Evolutionary conservation across 148 eudicot genomes (phyloP), one percentile per base, ranked within the genome.

Genomic region (Camellia granthamiana): DNA sequence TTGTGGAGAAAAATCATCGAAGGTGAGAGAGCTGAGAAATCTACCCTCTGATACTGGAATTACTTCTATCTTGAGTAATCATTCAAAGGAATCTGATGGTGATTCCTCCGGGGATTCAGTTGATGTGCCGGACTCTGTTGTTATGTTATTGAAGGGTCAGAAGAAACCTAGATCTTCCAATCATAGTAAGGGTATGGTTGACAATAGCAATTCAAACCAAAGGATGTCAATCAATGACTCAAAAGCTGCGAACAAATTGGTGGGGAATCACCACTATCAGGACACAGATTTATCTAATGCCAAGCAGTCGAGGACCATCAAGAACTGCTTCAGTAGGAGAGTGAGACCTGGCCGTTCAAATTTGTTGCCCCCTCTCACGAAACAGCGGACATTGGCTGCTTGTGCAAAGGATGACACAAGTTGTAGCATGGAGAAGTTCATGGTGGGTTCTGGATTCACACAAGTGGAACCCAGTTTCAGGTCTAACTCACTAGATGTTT

Each of bases 31-130:
- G 74, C 62, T 88, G 61, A 87, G 79, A 79, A 83, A 72, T 77
- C 81, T 88, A 67, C 91, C 93, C 41, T 71, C 12, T 82, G 89
- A 90, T 66, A 74, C 83, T 62, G 76, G 78, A 61, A 69, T 72
- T 59, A 62, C 69, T 30, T 75, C 41, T 19, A 9, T 19, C 18
- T 18, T 42, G 58, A 47, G 10, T 12, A 51, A 21, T 76, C 69
- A 60, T n/a, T 69, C 68, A 58, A 78, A 74, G 30, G 82, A 76
- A 71, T 19, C 69, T n/a, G 81, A 82, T 16, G 62, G 23, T 7
- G 61, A 21, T 55, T 66, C 38, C 49, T 52, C 52, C 0, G 14
- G 6, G 51, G 52, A 56, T 18, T 69, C 46, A 47, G 52, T 47
- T n/a, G 54, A 30, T 23, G 30, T 69, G 43, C 15, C 75, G 10